A percentile compares a stretch with the other conserved stretches of the same genome.
phyloP scores from a whole-genome alignment of 306 rosid genomes.

The Medicago truncatula region MtrunA17r5.0-ANR NC_053043.1:30063001-30063500 shows the following conservation, averaged over 20 bases:
- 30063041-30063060: background rate
- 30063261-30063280: background rate
- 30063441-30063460: slow-evolving; percentile 40
- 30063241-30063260: slow-evolving; percentile 60
- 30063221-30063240: slow-evolving; percentile 92
- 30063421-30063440: background rate
- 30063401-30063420: slow-evolving; percentile 34
- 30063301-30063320: background rate
- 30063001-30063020: background rate
- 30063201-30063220: slow-evolving; percentile 92
- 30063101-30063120: background rate
- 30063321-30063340: slow-evolving; percentile 62
- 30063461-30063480: background rate
- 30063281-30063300: no score
- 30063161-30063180: slow-evolving; percentile 89
- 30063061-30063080: background rate
- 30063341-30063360: slow-evolving; percentile 88
- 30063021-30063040: background rate
- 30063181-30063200: slow-evolving; percentile 97
- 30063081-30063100: background rate
- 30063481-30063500: slow-evolving; percentile 49
- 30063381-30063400: slow-evolving; percentile 55
- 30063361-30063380: slow-evolving; percentile 93
- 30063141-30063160: slow-evolving; percentile 70
- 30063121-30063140: background rate